A percentile compares a stretch with the other conserved stretches of the same genome.
phyloP scores from a whole-genome alignment of 768 basidiomycete species.

The Podaxis sp. region DNA sequence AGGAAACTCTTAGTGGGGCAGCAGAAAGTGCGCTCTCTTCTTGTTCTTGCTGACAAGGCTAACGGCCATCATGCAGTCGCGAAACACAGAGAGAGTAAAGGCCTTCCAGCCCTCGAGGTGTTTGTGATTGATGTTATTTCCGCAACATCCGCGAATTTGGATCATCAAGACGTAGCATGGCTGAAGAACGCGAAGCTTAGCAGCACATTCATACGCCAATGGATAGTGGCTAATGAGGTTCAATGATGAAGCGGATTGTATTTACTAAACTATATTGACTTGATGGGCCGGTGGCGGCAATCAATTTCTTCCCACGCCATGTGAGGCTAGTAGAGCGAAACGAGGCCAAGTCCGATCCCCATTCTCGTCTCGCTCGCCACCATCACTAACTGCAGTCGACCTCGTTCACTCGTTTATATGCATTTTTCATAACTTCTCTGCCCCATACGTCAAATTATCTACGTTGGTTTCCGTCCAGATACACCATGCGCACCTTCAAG shows the following conservation, averaged over 20 bases:
- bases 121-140: conserved; percentile 93
- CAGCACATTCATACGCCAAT: conserved; percentile 88
- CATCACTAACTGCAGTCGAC: conserved; percentile 9
- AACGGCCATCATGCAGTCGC: conserved; percentile 49
- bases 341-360: background rate
- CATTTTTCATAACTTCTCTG: background rate
- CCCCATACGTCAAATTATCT: background rate
- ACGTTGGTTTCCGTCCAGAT: background rate
- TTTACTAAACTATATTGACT: background rate
- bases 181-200: conserved; percentile 88
- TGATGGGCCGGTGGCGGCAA: background rate
- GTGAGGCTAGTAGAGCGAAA: background rate
- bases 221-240: conserved; percentile 57
- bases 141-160: conserved; percentile 54
- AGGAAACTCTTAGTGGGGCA: conserved; percentile 82
- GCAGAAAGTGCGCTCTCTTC: conserved; percentile 55
- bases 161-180: conserved; percentile 63
- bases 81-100: conserved; percentile 51
- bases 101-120: conserved; percentile 58
- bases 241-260: background rate
- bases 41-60: background rate
- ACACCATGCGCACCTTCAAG: conserved; percentile 1
- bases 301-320: background rate
- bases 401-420: conserved; percentile 16
- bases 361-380: background rate